Evolutionary conservation across 2,329 filamentous ascomycete genomes (phyloP), one percentile per base, ranked within the genome.

Genomic region (Aspergillus chevalieri): DNA sequence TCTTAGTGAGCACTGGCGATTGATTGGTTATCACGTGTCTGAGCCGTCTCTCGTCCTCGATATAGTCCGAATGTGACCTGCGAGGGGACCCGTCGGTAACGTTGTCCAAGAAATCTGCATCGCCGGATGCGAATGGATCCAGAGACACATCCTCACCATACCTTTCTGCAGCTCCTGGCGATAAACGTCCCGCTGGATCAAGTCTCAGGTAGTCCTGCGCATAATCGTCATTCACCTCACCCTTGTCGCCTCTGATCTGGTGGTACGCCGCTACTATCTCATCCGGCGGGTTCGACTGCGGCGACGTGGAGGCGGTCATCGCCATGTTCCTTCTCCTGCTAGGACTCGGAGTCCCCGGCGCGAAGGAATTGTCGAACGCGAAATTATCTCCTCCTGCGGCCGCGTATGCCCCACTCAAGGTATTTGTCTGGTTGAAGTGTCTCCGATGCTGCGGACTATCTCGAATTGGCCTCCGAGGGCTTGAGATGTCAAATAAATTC

Each of bases 1-100:
- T 68, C 53, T 64, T 71, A 46, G 70, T 67, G 51, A 74, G 66
- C 19, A 73, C 64, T 2, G 71, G 70, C 2, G 68, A 69, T 21
- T 64, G 64, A 53, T 60, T 68, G 26, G 63, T 57, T 6, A 69
- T 71, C 17, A 65, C 70, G 21, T 66, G 65, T 55, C 62, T 63
- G 24, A 74, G 57, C 30, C 71, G 67, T 53, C 64, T 61, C 52
- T 68, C 67, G 47, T 74, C 71, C 45, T 63, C 57, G 22, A 64
- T 59, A 47, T 68, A 66, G 30, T 72, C 65, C 17, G 63, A 58
- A 17, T 65, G 52, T 30, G 61, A 67, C 28, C 62, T 67, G 43
- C 64, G 68, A 4, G 66, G 55, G 15, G 65, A 60, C 12, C 66
- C 58, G 41, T 70, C 65, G 6, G 60, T 61, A 39, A 63, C 50